A percentile compares a stretch with the other conserved stretches of the same genome.
Evolutionary conservation across 768 basidiomycete genomes (phyloP).

Genomic region (Punctularia strigosozonata): DNA sequence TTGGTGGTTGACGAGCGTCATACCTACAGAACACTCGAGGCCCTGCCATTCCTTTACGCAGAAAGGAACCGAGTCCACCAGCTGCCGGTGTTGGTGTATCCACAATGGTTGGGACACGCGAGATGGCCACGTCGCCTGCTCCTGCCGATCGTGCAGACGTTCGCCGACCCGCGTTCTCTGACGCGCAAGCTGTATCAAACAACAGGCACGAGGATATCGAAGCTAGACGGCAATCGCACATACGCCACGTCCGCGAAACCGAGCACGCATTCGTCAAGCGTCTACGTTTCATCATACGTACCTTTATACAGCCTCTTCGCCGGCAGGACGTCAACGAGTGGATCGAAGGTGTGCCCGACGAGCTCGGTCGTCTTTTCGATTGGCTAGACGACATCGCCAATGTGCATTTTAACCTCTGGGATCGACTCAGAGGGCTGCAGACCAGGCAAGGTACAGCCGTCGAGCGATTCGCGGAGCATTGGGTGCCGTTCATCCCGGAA

Average conservation of each 20-base stretch:
- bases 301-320: slow-evolving; percentile 73
- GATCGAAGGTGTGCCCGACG: slow-evolving; percentile 69
- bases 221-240: slow-evolving; percentile 49
- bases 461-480: slow-evolving; percentile 40
- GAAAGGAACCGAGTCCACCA: too few relatives aligned
- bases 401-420: slow-evolving; percentile 55
- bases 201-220: slow-evolving; percentile 44
- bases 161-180: too few relatives aligned
- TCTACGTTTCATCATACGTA: slow-evolving; percentile 50
- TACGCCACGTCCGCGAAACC: slow-evolving; percentile 55
- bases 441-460: slow-evolving; percentile 32
- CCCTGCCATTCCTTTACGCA: too few relatives aligned
- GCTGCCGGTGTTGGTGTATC: too few relatives aligned
- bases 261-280: slow-evolving; percentile 61
- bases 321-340: slow-evolving; percentile 51
- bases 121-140: too few relatives aligned
- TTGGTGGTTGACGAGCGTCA: too few relatives aligned
- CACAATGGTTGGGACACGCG: too few relatives aligned
- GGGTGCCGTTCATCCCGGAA: slow-evolving; percentile 49
- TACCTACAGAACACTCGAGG: too few relatives aligned
- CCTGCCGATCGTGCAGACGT: too few relatives aligned
- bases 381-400: slow-evolving; percentile 83
- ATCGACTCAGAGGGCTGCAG: slow-evolving; percentile 30
- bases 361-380: slow-evolving; percentile 66
- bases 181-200: too few relatives aligned